Percentiles rank a stretch among this genome's conserved stretches.
Conservation (phyloP, 371 early-diverging fungal species). For the Catenaria anguillulae region DNA sequence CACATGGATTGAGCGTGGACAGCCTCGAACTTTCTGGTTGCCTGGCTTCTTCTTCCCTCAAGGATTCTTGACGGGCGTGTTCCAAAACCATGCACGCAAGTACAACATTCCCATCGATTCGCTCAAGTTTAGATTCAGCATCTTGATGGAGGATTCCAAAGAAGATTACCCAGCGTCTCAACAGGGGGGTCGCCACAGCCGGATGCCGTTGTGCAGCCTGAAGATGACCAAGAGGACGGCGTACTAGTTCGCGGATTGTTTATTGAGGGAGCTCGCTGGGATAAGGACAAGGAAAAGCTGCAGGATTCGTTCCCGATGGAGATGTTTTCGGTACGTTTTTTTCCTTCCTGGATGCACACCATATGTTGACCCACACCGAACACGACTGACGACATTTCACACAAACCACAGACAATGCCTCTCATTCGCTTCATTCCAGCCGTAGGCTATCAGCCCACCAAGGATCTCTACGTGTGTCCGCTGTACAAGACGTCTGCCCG, state of each 20-base stretch:
- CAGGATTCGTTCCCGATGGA: conserved; percentile 33
- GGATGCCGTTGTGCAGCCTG: not conserved
- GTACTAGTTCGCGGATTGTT: conserved; percentile 35
- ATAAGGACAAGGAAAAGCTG: conserved; percentile 16
- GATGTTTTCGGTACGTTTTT: conserved; percentile 17
- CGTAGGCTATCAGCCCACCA: conserved; percentile 8
- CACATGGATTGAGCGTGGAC: conserved; percentile 33
- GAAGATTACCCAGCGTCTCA: conserved; percentile 28
- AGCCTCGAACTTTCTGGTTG: conserved; percentile 37
- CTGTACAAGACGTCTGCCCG: conserved; percentile 35
- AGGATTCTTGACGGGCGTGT: conserved; percentile 32
- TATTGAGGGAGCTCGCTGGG: conserved; percentile 41
- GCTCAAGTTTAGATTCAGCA: conserved; percentile 26
- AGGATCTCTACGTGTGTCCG: conserved; percentile 33
- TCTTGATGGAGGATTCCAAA: conserved; percentile 26
- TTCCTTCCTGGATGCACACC: too few relatives aligned
- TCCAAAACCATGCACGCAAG: conserved; percentile 37
- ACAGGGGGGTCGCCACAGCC: conserved; percentile 13
- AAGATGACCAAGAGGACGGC: conserved; percentile 27
- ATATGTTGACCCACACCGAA: too few relatives aligned
- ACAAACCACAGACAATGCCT: conserved; percentile 33
- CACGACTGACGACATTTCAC: too few relatives aligned
- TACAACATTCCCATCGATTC: conserved; percentile 36
- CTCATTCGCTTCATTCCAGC: conserved; percentile 34
- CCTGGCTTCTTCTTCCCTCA: conserved; percentile 44